A percentile compares a stretch with the other conserved stretches of the same genome.
These are phyloP conservation scores for Amaranthus palmeri DNA, from an alignment of 148 eudicot genomes.

Conservation along the genomic window DNA sequence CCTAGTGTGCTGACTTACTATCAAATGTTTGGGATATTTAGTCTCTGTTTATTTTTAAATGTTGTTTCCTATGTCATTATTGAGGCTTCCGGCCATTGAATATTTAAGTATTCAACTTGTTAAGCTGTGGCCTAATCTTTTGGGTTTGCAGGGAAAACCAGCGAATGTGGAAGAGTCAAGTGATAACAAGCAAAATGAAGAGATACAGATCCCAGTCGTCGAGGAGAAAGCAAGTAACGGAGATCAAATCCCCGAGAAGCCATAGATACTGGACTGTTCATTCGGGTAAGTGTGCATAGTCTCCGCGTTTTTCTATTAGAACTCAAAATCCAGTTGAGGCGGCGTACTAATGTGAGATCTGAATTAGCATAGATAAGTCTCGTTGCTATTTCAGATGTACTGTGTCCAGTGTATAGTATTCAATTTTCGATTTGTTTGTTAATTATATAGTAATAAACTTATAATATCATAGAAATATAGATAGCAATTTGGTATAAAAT, in stretches of 20 bases:
- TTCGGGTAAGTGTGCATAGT: constrained; percentile 19
- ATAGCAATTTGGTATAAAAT: neutral
- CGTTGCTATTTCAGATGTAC: constrained; percentile 4
- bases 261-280: constrained; percentile 17
- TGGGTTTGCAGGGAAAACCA: constrained; percentile 41
- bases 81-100: too few species aligned
- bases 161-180: constrained; percentile 32
- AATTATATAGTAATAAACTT: constrained; percentile 2
- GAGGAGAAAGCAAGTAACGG: constrained; percentile 35
- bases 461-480: constrained; percentile 5
- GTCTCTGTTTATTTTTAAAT: too few species aligned
- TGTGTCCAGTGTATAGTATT: constrained; percentile 24
- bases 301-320: neutral
- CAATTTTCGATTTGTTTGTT: constrained; percentile 16
- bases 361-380: constrained; percentile 9
- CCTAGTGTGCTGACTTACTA: too few species aligned
- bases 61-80: too few species aligned
- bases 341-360: constrained; percentile 5
- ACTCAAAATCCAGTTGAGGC: constrained; percentile 6
- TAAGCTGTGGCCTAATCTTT: neutral
- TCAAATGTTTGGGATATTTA: too few species aligned
- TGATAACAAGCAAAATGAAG: constrained; percentile 32
- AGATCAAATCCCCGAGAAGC: constrained; percentile 32
- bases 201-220: constrained; percentile 19
- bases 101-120: neutral